Evolutionary conservation across 306 rosid genomes (phyloP).

Genomic region (Sesbania bispinosa): DNA sequence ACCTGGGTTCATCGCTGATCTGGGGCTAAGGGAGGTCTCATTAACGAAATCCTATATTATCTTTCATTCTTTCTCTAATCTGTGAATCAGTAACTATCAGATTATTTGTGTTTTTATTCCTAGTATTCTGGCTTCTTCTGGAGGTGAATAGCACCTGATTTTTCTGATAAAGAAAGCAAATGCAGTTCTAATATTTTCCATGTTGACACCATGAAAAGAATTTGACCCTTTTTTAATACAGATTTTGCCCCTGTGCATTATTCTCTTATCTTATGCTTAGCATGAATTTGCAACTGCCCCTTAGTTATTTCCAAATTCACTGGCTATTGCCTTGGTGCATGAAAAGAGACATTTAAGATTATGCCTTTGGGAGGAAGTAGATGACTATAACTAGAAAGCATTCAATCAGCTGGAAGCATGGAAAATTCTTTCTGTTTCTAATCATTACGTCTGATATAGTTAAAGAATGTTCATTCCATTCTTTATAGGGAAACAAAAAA

Average conservation of each 20-base stretch:
- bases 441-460: no score
- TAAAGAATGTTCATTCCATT: no score
- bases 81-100: background rate
- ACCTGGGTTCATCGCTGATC: background rate
- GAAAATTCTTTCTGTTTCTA: no score
- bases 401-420: no score
- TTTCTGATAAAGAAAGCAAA: background rate
- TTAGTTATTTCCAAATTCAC: background rate
- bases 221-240: background rate
- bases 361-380: no score
- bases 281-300: background rate
- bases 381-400: no score
- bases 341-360: background rate
- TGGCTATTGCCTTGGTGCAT: background rate
- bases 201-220: background rate
- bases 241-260: background rate
- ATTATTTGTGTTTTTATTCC: background rate
- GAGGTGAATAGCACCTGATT: background rate
- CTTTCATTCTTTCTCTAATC: background rate
- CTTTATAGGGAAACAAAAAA: no score
- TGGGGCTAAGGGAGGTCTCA: background rate
- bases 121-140: background rate
- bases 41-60: background rate
- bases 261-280: background rate
- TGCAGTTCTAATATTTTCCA: background rate